Evolutionary conservation across 1,284 basidiomycete genomes (phyloP).

Genomic region (Hemileia vastatrix): DNA sequence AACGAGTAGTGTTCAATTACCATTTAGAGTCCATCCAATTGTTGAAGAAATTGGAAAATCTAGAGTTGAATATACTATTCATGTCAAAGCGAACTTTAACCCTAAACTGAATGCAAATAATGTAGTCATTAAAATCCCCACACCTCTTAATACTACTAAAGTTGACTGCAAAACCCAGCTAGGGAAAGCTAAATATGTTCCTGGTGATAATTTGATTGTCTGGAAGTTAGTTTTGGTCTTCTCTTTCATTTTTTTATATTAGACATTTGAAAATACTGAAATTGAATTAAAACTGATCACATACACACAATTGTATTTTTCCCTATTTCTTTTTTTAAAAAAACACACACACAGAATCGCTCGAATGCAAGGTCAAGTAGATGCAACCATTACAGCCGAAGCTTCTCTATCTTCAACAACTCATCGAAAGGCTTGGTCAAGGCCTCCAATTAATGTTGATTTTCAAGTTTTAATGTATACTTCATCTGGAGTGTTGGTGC

Average conservation of each 20-base stretch:
- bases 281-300: conserved; percentile 2
- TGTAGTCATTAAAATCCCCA: conserved; percentile 85
- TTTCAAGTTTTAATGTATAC: conserved; percentile 99
- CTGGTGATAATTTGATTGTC: conserved; percentile 84
- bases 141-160: conserved; percentile 82
- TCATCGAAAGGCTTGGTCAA: conserved; percentile 83
- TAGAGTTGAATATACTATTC: conserved; percentile 81
- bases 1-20: conserved; percentile 89
- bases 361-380: conserved; percentile 81
- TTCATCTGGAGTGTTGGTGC: conserved; percentile 83
- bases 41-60: conserved; percentile 85
- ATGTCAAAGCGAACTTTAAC: conserved; percentile 79
- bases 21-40: conserved; percentile 78
- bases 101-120: conserved; percentile 86
- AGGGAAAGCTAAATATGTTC: conserved; percentile 95
- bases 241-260: background rate
- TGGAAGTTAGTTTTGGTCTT: conserved; percentile 73
- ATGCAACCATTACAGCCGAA: conserved; percentile 72
- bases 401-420: conserved; percentile 79
- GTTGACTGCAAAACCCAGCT: conserved; percentile 81
- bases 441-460: conserved; percentile 94
- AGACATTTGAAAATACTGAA: background rate
- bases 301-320: background rate
- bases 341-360: conserved; percentile 58
- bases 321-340: background rate